A percentile compares a stretch with the other conserved stretches of the same genome.
These are phyloP conservation scores for Clonostachys chloroleuca DNA, from an alignment of 2,329 filamentous ascomycete genomes.

Conservation along the genomic window DNA sequence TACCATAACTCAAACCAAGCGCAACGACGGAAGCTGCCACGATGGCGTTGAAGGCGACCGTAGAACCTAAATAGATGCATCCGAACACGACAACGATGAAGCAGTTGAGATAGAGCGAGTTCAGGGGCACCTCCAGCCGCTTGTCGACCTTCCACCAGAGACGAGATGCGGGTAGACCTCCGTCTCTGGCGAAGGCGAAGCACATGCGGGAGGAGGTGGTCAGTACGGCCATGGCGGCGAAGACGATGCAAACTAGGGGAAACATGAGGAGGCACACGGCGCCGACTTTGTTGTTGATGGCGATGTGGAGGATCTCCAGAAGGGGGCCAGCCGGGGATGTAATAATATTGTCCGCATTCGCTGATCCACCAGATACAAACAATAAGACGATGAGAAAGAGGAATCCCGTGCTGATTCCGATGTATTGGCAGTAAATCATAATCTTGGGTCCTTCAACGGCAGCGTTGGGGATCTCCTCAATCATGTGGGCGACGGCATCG, in stretches of 20 bases:
- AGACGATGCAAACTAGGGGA: conserved; percentile 58
- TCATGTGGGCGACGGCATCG: conserved; percentile 43
- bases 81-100: conserved; percentile 61
- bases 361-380: conserved; percentile 42
- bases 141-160: conserved; percentile 60
- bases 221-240: conserved; percentile 61
- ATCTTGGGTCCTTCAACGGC: conserved; percentile 21
- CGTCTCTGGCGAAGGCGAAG: conserved; percentile 61
- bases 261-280: conserved; percentile 64
- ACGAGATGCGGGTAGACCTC: conserved; percentile 58
- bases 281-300: conserved; percentile 56
- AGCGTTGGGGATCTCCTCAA: conserved; percentile 39
- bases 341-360: conserved; percentile 39
- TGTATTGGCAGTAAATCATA: conserved; percentile 34
- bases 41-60: conserved; percentile 66
- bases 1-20: conserved; percentile 68
- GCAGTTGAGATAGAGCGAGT: conserved; percentile 39
- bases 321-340: conserved; percentile 50
- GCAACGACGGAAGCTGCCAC: conserved; percentile 68
- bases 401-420: conserved; percentile 58
- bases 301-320: conserved; percentile 58
- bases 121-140: conserved; percentile 59
- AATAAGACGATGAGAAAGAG: conserved; percentile 59
- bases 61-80: conserved; percentile 64
- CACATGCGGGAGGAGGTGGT: conserved; percentile 63